Evolutionary conservation across 2,329 filamentous ascomycete genomes (phyloP), one percentile per base, ranked within the genome.

Genomic region (Laburnicola sp.): DNA sequence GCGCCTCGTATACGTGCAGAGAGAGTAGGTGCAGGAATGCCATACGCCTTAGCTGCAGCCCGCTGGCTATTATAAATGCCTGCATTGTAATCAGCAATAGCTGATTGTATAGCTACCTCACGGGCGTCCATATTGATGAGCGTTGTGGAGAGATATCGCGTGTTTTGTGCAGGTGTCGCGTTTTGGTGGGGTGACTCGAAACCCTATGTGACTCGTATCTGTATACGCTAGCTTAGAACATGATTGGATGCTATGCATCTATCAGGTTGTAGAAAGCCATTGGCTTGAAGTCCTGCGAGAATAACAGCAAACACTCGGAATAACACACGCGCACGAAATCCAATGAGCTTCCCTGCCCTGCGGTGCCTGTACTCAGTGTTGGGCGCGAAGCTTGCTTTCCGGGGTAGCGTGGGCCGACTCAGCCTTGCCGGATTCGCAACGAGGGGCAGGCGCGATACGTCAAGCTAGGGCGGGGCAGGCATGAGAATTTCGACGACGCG

Each of bases 401-500:
- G 35, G 28, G 43, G 36, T 26, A 43, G 30, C 30, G 41, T 37
- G 50, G 47, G 47, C n/a, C 43, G n/a, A n/a, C 21, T 16, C 44
- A 45, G 44, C 50, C 54, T 46, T 57, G 48, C 54, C 54, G 54
- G 49, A 49, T 43, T 53, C 57, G 60, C 57, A 51, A 30, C 35
- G 57, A 60, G 57, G 56, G 57, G 57, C 50, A 57, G 39, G 16
- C 6, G 25, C 32, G 16, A 32, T 40, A 58, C 51, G 58, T 57
- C 48, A 57, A 54, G 39, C 10, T 22, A 16, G 27, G 51, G 60
- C 45, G 60, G 61, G 58, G 62, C 60, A 63, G 46, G 38, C 39
- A 38, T 25, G 57, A 57, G 58, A 66, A 56, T 52, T 61, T 58
- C 49, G 57, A 49, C 21, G 32, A 62, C 46, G 45, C 57, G 51